Conservation (phyloP, 345 rosid species). For the Garcia nutans region DNA sequence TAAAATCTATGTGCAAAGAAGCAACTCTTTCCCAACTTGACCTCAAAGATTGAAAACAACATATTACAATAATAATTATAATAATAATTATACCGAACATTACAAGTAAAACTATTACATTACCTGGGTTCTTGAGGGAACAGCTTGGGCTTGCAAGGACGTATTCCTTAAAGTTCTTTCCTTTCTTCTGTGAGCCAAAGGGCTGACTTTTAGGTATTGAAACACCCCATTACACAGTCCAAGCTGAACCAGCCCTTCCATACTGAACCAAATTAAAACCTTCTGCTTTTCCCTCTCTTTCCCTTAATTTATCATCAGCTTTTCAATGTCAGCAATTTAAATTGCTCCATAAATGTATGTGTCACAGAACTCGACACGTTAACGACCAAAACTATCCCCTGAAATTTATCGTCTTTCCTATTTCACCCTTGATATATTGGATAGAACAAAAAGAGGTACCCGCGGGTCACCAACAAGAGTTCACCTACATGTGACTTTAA, state of each 20-base stretch:
- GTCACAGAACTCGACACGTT: constrained; percentile 54
- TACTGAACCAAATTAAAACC: constrained; percentile 1
- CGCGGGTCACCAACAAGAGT: constrained; percentile 18
- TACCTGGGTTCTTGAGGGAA: constrained; percentile 78
- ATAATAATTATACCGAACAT: neutral
- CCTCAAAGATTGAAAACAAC: neutral
- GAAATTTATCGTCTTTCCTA: neutral
- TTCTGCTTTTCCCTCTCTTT: neutral
- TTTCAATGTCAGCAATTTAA: neutral
- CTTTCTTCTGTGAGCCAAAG: constrained; percentile 24
- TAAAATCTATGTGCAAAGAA: neutral
- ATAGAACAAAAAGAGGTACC: neutral
- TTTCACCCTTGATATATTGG: neutral
- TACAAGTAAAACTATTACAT: neutral
- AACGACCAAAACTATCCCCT: neutral
- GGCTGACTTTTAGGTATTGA: constrained; percentile 19
- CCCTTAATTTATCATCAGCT: constrained; percentile 9
- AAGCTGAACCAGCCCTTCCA: constrained; percentile 54
- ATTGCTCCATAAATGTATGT: constrained; percentile 12
- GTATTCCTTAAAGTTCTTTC: constrained; percentile 29
- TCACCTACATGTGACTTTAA: constrained; percentile 17
- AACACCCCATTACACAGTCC: constrained; percentile 40
- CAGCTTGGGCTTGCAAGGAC: constrained; percentile 50
- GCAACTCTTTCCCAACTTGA: no score
- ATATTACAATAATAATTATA: neutral